phyloP scores from a whole-genome alignment of 306 rosid genomes.

The Corylus americana region DNA sequence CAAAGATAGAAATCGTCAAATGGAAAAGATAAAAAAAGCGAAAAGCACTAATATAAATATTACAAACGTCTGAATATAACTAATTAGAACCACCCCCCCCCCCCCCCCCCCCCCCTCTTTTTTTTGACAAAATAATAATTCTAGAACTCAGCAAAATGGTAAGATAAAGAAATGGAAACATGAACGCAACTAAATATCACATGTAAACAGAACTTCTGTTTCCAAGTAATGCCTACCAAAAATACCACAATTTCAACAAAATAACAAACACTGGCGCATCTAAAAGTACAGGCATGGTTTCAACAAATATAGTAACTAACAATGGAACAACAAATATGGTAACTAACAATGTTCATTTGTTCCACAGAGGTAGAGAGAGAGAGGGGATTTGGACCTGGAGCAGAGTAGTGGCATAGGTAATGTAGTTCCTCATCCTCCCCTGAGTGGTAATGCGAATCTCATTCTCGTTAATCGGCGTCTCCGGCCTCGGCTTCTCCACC shows the following conservation, averaged over 20 bases:
- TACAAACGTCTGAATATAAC: background rate
- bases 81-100: background rate
- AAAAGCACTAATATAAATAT: background rate
- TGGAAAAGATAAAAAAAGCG: background rate
- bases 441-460: slow-evolving; percentile 28
- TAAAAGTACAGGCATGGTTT: too few species aligned
- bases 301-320: too few species aligned
- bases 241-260: background rate
- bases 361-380: background rate
- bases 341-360: too few species aligned
- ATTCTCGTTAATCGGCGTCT: slow-evolving; percentile 23
- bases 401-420: slow-evolving; percentile 31
- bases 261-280: background rate
- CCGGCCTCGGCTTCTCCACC: slow-evolving; percentile 30
- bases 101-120: too few species aligned
- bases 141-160: background rate
- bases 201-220: background rate
- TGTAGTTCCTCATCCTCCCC: slow-evolving; percentile 38
- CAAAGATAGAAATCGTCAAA: slow-evolving; percentile 14
- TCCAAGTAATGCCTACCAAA: background rate
- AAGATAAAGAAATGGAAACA: background rate
- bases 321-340: too few species aligned
- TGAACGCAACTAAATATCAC: background rate
- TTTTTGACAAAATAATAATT: background rate
- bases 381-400: slow-evolving; percentile 16